phyloP scores from a whole-genome alignment of 2,329 filamentous ascomycete genomes.

The Zelopaecilomyces penicillatus region DNA sequence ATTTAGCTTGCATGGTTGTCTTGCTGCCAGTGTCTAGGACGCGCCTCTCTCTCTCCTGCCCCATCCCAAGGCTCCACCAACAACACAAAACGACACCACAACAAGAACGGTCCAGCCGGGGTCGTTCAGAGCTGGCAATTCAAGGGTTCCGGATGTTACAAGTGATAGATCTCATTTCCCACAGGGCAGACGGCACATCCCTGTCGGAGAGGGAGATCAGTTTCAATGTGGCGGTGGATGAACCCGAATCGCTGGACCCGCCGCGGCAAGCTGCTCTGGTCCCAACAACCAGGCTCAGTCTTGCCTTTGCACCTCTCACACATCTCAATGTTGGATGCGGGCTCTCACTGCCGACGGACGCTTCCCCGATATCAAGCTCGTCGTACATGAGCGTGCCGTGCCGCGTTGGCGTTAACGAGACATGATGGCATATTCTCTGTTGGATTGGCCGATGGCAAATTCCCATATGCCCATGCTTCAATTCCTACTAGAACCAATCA shows the following conservation, averaged over 20 bases:
- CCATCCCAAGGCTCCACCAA: not conserved
- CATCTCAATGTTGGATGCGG: no score
- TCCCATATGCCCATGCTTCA: no score
- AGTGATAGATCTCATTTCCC: conserved; percentile 20
- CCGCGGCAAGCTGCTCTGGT: conserved; percentile 4
- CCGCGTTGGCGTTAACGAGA: no score
- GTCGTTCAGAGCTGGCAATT: conserved; percentile 5
- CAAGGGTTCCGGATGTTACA: conserved; percentile 10
- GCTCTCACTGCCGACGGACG: no score
- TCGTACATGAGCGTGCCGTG: no score
- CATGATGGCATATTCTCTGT: no score
- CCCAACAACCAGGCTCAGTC: conserved; percentile 6
- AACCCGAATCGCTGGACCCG: conserved; percentile 23
- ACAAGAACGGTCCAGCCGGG: conserved; percentile 7
- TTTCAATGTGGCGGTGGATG: conserved; percentile 12
- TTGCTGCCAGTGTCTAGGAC: no score
- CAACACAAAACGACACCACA: conserved; percentile 8
- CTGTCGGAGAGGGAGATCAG: conserved; percentile 2
- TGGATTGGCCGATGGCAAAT: no score
- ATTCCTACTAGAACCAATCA: no score
- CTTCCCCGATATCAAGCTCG: no score
- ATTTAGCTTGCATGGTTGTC: no score
- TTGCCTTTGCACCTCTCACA: not conserved
- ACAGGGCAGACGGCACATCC: conserved; percentile 12
- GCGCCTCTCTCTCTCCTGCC: no score